phyloP scores from a whole-genome alignment of 768 basidiomycete species.

The Sistotremastrum niveocremeum region DNA sequence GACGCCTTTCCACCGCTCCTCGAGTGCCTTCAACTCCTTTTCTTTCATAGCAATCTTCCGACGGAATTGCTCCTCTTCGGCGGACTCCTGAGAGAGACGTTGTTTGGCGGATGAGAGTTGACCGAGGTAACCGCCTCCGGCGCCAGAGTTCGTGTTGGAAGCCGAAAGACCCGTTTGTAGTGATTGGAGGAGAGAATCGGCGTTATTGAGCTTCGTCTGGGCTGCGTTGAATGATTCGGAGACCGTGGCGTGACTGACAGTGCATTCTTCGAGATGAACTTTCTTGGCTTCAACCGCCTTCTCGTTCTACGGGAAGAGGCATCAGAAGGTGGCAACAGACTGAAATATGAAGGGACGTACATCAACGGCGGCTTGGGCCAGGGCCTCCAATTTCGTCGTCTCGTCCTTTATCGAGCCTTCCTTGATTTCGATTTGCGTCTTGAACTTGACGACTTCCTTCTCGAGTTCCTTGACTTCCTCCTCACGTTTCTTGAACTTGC shows the following conservation, averaged over 20 bases:
- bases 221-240: slow-evolving; percentile 57
- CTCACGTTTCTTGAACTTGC: slow-evolving; percentile 78
- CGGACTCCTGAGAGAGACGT: slow-evolving; percentile 56
- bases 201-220: slow-evolving; percentile 46
- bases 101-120: slow-evolving; percentile 80
- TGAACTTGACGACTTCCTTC: slow-evolving; percentile 67
- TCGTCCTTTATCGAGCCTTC: slow-evolving; percentile 68
- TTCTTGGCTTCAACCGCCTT: slow-evolving; percentile 45
- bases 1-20: slow-evolving; percentile 68
- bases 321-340: background rate
- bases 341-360: slow-evolving; percentile 24
- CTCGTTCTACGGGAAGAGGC: slow-evolving; percentile 33
- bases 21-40: slow-evolving; percentile 66
- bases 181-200: slow-evolving; percentile 91
- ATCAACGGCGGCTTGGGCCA: slow-evolving; percentile 45
- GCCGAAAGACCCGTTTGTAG: slow-evolving; percentile 86
- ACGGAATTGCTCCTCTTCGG: slow-evolving; percentile 76
- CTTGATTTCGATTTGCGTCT: slow-evolving; percentile 78
- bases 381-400: slow-evolving; percentile 36
- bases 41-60: slow-evolving; percentile 63
- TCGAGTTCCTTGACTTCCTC: slow-evolving; percentile 67
- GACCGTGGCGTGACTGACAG: slow-evolving; percentile 40
- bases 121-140: slow-evolving; percentile 90
- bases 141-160: slow-evolving; percentile 43
- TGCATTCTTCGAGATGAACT: slow-evolving; percentile 40